These are phyloP conservation scores for Schrenkiella parvula DNA, from an alignment of 345 rosid genomes.

Conservation along the genomic window DNA sequence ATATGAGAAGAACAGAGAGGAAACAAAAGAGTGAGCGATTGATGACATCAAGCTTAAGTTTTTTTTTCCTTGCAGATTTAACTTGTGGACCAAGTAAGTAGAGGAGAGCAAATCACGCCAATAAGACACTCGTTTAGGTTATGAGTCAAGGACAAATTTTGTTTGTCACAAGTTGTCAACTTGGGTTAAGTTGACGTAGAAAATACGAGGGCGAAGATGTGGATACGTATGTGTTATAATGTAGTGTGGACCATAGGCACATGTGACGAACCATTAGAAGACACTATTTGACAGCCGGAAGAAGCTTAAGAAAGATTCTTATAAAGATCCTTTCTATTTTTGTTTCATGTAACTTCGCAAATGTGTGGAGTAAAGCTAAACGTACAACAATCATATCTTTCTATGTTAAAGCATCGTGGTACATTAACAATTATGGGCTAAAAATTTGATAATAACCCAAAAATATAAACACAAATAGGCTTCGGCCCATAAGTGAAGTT, in stretches of 20 bases:
- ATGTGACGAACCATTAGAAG: constrained; percentile 31
- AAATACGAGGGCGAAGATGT: constrained; percentile 4
- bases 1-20: background rate
- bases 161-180: constrained; percentile 26
- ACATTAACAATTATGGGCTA: background rate
- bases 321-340: constrained; percentile 1
- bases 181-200: constrained; percentile 29
- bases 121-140: background rate
- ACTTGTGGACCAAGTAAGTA: constrained; percentile 19
- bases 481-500: background rate
- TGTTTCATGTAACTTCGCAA: background rate
- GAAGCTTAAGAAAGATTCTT: constrained; percentile 9
- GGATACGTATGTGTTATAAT: constrained; percentile 2
- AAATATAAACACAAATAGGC: background rate
- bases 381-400: background rate
- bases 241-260: constrained; percentile 32
- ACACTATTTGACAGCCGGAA: constrained; percentile 32
- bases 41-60: constrained; percentile 4
- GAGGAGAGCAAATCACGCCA: background rate
- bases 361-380: constrained; percentile 22
- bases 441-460: background rate
- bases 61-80: background rate
- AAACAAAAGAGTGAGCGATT: background rate
- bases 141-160: background rate
- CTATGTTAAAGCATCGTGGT: background rate